Evolutionary conservation across 164 flowering plant species (phyloP), one percentile per base, ranked within the genome.

Genomic region (Akebia trifoliata): DNA sequence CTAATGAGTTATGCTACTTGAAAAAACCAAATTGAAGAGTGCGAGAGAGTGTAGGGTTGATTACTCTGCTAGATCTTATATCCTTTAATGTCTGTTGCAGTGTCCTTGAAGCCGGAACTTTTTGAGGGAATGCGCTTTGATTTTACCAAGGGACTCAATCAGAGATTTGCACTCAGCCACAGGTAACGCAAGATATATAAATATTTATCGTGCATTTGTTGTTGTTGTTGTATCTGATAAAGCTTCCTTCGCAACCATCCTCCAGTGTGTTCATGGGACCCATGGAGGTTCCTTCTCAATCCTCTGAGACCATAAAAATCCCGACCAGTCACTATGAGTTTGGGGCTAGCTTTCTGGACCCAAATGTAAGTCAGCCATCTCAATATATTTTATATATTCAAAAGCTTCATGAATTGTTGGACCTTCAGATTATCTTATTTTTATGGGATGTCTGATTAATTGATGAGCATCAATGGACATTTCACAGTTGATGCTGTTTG

Each of bases 61-160:
- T n/a, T n/a, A n/a, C n/a, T n/a, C n/a, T n/a, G n/a, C n/a, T n/a
- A n/a, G n/a, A n/a, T n/a, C n/a, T n/a, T n/a, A n/a, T n/a, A n/a
- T n/a, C n/a, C n/a, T n/a, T n/a, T n/a, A n/a, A n/a, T n/a, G n/a
- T n/a, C n/a, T n/a, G n/a, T 55, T 50, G 57, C 82, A 90, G 99
- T 93, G 86, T 90, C 98, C 37, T 73, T 93, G 62, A 90, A 90
- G 83, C 94, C 96, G 2, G 98, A 93, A 48, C 74, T 75, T 52
- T 93, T 93, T 70, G 98, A 93, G 72, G 98, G 98, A 28, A 51
- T 90, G 81, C 91, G 97, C 32, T 84, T 93, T 70, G 97, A 93
- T 75, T 93, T 90, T 57, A 84, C 81, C 9, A 93, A 86, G 63
- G 85, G 83, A 39, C 82, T 93, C 31, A 87, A 78, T 65, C 94